phyloP scores from a whole-genome alignment of 106 monocot genomes.

The Dioscorea alata region DNA sequence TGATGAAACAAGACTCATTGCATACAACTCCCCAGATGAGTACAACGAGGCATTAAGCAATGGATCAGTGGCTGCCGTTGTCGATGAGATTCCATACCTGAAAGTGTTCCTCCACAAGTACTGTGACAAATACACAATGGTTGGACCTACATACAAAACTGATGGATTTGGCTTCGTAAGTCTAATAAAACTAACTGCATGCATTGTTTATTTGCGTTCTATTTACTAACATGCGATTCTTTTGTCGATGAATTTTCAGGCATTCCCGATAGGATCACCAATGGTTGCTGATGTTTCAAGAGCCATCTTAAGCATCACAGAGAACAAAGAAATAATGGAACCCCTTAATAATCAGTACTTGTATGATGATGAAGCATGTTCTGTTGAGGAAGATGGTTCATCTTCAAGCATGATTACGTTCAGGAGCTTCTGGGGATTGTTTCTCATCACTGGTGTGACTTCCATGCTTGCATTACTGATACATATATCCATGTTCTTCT shows the following conservation, averaged over 20 bases:
- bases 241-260: slow-evolving; percentile 7
- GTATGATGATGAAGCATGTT: slow-evolving; percentile 6
- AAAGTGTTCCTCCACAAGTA: slow-evolving; percentile 28
- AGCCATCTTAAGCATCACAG: slow-evolving; percentile 25
- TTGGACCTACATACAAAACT: neutral
- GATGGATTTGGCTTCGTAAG: slow-evolving; percentile 43
- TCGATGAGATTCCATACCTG: slow-evolving; percentile 41
- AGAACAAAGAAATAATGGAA: slow-evolving; percentile 11
- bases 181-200: neutral
- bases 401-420: slow-evolving; percentile 14
- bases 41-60: slow-evolving; percentile 15
- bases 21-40: slow-evolving; percentile 12
- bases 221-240: too few species aligned
- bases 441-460: slow-evolving; percentile 26
- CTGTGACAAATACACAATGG: slow-evolving; percentile 27
- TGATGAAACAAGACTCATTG: slow-evolving; percentile 4
- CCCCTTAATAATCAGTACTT: slow-evolving; percentile 27
- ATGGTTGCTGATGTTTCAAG: slow-evolving; percentile 19
- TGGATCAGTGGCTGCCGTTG: slow-evolving; percentile 29
- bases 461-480: neutral
- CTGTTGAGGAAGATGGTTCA: neutral
- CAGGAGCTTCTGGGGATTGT: slow-evolving; percentile 26
- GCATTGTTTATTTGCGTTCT: neutral
- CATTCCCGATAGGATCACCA: slow-evolving; percentile 24
- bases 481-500: slow-evolving; percentile 7